A percentile compares a stretch with the other conserved stretches of the same genome.
Evolutionary conservation across 1,284 basidiomycete genomes (phyloP).

Genomic region (Boletus sp.): DNA sequence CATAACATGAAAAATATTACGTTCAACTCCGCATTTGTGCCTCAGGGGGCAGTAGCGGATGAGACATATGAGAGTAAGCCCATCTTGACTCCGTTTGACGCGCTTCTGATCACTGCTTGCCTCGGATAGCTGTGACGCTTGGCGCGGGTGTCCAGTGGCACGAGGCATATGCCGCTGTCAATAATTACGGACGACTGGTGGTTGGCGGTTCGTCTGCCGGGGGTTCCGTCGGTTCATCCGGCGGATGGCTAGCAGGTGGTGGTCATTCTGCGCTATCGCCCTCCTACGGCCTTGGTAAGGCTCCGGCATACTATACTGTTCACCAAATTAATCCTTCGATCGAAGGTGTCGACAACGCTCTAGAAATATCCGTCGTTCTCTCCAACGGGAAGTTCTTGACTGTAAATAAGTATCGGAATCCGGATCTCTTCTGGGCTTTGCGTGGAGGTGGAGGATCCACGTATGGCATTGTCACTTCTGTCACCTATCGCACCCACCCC

Average conservation of each 20-base stretch:
- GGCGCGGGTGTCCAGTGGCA: conserved; percentile 51
- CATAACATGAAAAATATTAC: conserved; percentile 43
- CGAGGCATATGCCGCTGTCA: conserved; percentile 46
- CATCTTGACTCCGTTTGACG: too few species aligned
- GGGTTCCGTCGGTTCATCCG: conserved; percentile 44
- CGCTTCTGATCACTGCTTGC: too few species aligned
- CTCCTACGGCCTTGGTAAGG: conserved; percentile 47
- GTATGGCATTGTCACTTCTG: conserved; percentile 26
- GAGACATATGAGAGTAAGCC: too few species aligned
- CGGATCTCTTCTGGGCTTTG: conserved; percentile 49
- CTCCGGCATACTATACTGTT: not conserved
- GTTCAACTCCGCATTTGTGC: conserved; percentile 37
- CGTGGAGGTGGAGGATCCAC: conserved; percentile 52
- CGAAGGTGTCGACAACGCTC: conserved; percentile 46
- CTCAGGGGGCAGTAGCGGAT: conserved; percentile 32
- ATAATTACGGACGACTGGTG: conserved; percentile 39
- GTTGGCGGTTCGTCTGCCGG: conserved; percentile 38
- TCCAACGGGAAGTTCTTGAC: conserved; percentile 22
- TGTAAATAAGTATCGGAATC: conserved; percentile 19
- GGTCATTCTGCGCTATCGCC: conserved; percentile 48
- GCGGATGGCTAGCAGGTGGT: conserved; percentile 48
- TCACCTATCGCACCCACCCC: conserved; percentile 38
- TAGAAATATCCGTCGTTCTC: conserved; percentile 31
- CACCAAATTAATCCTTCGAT: not conserved
- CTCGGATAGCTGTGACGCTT: conserved; percentile 40